Evolutionary conservation across 2,329 filamentous ascomycete species (phyloP).

Genomic region (Trichoderma guizhouense): DNA sequence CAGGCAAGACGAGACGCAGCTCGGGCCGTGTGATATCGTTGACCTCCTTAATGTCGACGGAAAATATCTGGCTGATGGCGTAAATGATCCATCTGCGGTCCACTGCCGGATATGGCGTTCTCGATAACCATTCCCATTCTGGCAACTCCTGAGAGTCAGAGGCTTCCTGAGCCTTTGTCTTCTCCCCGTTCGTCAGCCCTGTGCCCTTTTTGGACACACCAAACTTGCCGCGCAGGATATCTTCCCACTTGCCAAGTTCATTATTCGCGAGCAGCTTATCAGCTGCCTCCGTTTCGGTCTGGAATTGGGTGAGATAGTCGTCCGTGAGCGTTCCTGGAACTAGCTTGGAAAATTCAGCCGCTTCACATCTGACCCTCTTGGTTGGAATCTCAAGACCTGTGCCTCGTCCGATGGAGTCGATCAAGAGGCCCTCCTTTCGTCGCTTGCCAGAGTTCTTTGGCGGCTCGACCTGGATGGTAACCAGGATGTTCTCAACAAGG

Average conservation of each 20-base stretch:
- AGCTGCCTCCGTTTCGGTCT: constrained; percentile 43
- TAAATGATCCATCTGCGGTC: constrained; percentile 65
- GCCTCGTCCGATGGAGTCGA: constrained; percentile 71
- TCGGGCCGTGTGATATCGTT: constrained; percentile 33
- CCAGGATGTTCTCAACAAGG: constrained; percentile 59
- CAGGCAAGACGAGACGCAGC: constrained; percentile 41
- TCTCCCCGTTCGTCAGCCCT: constrained; percentile 23
- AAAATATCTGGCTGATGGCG: constrained; percentile 59
- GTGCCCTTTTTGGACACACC: constrained; percentile 34
- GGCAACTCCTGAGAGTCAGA: constrained; percentile 30
- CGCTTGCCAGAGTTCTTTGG: constrained; percentile 54
- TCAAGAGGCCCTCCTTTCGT: constrained; percentile 61
- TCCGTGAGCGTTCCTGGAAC: constrained; percentile 51
- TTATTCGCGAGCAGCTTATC: constrained; percentile 46
- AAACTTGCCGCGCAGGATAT: constrained; percentile 48
- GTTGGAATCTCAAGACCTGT: constrained; percentile 37
- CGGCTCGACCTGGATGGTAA: constrained; percentile 67
- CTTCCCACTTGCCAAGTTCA: constrained; percentile 49
- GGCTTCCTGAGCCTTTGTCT: constrained; percentile 18
- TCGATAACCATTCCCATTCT: constrained; percentile 51
- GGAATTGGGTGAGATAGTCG: constrained; percentile 46
- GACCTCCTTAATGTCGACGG: constrained; percentile 46
- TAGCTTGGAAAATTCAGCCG: constrained; percentile 35
- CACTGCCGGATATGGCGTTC: constrained; percentile 48
- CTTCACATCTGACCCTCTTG: constrained; percentile 33